phyloP scores from a whole-genome alignment of 495 filamentous ascomycete genomes.

The Penicillium canescens region DNA sequence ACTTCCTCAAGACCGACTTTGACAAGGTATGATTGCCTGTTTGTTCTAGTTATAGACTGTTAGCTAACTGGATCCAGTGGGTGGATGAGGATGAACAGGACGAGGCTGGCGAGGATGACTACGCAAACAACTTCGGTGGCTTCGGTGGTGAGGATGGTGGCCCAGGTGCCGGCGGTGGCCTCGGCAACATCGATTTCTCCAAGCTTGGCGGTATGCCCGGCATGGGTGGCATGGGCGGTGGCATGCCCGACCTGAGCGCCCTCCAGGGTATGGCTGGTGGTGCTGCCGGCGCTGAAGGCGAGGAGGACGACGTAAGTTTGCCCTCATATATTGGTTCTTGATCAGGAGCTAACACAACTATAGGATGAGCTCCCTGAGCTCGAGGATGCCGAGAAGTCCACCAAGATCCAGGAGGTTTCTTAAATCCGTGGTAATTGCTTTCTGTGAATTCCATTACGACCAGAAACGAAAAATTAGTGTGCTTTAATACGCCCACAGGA shows the following conservation, averaged over 20 bases:
- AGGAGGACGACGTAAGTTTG: constrained; percentile 48
- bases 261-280: constrained; percentile 42
- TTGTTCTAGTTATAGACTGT: background rate
- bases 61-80: constrained; percentile 61
- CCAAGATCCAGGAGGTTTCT: constrained; percentile 61
- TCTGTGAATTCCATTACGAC: constrained; percentile 28
- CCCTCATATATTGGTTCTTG: constrained; percentile 38
- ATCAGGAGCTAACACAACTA: constrained; percentile 36
- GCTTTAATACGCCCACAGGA: constrained; percentile 16
- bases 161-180: constrained; percentile 54
- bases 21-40: constrained; percentile 68
- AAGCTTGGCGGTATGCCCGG: constrained; percentile 71
- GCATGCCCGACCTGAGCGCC: constrained; percentile 46
- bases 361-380: constrained; percentile 66
- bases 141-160: constrained; percentile 57
- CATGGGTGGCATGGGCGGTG: constrained; percentile 41
- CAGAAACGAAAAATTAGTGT: constrained; percentile 28
- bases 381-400: constrained; percentile 47
- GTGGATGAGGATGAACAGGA: constrained; percentile 99
- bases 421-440: constrained; percentile 29
- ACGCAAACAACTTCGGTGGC: constrained; percentile 66
- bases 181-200: constrained; percentile 77
- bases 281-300: constrained; percentile 58
- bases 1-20: constrained; percentile 99
- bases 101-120: constrained; percentile 78